Evolutionary conservation across 257 asterid genomes (phyloP).

Genomic region (Fraxinus anomala): DNA sequence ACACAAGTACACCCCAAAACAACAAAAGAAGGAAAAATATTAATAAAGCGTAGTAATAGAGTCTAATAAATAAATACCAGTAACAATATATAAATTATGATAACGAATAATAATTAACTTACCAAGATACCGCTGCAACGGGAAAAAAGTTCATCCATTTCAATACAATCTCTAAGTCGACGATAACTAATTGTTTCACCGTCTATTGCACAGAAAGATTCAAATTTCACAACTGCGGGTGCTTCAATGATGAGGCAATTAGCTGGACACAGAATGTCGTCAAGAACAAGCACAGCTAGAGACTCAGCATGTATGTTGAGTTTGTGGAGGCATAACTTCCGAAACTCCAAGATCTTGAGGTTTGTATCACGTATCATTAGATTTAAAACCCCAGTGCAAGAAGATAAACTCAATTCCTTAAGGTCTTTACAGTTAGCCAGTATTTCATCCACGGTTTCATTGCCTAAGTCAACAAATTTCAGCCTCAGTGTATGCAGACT

Average conservation of each 20-base stretch:
- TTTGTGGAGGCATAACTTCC: background rate
- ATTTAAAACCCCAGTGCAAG: background rate
- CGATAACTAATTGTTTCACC: background rate
- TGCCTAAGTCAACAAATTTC: background rate
- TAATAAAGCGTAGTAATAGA: background rate
- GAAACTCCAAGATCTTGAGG: background rate
- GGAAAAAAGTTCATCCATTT: background rate
- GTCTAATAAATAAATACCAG: background rate
- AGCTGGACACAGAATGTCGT: background rate
- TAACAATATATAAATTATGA: background rate
- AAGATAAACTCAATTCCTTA: background rate
- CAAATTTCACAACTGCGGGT: background rate
- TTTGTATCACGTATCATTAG: background rate
- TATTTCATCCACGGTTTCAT: background rate
- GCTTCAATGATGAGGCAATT: constrained; percentile 1
- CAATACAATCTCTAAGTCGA: background rate
- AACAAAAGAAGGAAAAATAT: background rate
- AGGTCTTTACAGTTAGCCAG: background rate
- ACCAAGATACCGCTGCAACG: constrained; percentile 3
- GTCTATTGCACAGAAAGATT: background rate
- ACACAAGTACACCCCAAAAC: background rate
- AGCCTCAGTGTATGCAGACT: background rate
- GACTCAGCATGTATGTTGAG: background rate
- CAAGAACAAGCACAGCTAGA: background rate
- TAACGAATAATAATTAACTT: background rate